Evolutionary conservation across 345 rosid species (phyloP).

Genomic region (Reutealis trisperma): DNA sequence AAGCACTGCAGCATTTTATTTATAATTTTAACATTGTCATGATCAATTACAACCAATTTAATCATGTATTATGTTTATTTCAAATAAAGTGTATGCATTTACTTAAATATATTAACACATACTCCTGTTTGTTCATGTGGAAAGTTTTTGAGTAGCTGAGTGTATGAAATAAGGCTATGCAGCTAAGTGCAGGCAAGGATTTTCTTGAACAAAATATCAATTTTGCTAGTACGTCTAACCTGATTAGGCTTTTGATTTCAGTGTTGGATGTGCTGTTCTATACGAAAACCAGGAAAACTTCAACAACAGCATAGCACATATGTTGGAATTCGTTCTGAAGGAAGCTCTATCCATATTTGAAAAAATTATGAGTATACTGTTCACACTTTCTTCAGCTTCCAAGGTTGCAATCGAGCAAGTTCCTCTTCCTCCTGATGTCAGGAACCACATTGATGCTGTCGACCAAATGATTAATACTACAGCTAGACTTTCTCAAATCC

Average conservation of each 20-base stretch:
- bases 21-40: too few relatives aligned
- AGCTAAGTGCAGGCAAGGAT: too few relatives aligned
- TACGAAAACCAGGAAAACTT: constrained; percentile 45
- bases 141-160: too few relatives aligned
- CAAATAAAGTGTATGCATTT: too few relatives aligned
- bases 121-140: too few relatives aligned
- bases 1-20: too few relatives aligned
- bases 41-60: too few relatives aligned
- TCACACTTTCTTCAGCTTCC: constrained; percentile 43
- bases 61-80: too few relatives aligned
- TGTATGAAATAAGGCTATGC: too few relatives aligned
- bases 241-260: constrained; percentile 10
- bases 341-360: constrained; percentile 35
- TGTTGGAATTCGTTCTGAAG: constrained; percentile 36
- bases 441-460: constrained; percentile 36
- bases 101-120: too few relatives aligned
- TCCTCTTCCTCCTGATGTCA: constrained; percentile 39
- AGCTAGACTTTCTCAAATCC: constrained; percentile 20
- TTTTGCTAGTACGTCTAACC: background rate
- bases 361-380: constrained; percentile 32
- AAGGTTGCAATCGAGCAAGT: constrained; percentile 29
- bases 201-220: too few relatives aligned
- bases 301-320: constrained; percentile 31
- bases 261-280: constrained; percentile 48
- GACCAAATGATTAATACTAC: constrained; percentile 19